Evolutionary conservation across 768 basidiomycete species (phyloP), one percentile per base, ranked within the genome.

Genomic region (Crassisporium funariophilum): DNA sequence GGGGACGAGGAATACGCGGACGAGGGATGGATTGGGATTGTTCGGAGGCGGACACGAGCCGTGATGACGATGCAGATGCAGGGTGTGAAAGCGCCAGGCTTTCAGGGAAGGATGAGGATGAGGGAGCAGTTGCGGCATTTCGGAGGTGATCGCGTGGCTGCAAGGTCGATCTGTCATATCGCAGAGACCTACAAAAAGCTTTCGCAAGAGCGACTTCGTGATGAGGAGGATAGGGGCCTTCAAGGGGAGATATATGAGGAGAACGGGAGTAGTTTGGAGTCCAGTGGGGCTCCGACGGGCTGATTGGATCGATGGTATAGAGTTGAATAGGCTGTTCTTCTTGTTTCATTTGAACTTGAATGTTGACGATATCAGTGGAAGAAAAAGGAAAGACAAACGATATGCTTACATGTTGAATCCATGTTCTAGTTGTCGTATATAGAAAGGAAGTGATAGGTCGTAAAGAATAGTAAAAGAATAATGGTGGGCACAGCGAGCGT

Each of bases 1-100:
- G 77, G 3, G 91, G 89, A 23, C 89, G 82, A 22, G 83, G 81
- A 43, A 90, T 78, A 47, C 39, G 49, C 43, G 16, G 23, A 37
- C 9, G 7, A 34, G 35, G 9, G 52, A 41, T 24, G 56, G 48
- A 25, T 48, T n/a, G 22, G 41, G 50, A 52, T 55, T 38, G 41
- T 22, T 15, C 21, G 39, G 29, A 35, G 40, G 23, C 20, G 42
- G 31, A 24, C 38, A 38, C 16, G 42, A 35, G 29, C n/a, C n/a
- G n/a, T n/a, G 41, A 35, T 11, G 41, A 24, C 35, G 39, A 43
- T 16, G 34, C 24, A 23, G 44, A 16, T 36, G 21, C 20, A 17
- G 16, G 22, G 13, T 5, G 6, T 12, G 12, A 16, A 12, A 17
- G 10, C 13, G 17, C n/a, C 11, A 19, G 36, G 15, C 3, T 17